Conservation (phyloP, 225 moss, liverwort and hornwort species). For the Climacium dendroides region DNA sequence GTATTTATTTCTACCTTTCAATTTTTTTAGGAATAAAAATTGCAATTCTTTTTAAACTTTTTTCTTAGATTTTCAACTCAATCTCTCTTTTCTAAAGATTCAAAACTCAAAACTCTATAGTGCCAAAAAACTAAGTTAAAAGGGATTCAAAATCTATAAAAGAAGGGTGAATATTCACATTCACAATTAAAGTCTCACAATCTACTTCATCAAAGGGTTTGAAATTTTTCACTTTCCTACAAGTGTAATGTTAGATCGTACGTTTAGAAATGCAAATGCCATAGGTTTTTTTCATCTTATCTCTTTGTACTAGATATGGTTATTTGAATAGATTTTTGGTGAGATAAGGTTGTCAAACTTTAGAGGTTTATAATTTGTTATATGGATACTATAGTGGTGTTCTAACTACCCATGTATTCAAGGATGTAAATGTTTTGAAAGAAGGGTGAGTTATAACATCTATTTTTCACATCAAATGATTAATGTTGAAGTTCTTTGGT, state of each 20-base stretch:
- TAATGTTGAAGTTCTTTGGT: background rate
- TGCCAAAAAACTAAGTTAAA: too few relatives aligned
- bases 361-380: background rate
- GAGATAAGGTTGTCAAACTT: background rate
- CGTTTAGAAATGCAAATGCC: background rate
- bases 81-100: background rate
- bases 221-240: background rate
- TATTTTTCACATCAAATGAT: background rate
- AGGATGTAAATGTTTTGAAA: background rate
- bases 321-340: background rate
- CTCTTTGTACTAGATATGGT: background rate
- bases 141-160: background rate
- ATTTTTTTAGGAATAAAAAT: background rate
- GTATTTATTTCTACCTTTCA: background rate
- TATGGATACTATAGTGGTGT: background rate
- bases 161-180: too few relatives aligned
- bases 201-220: background rate
- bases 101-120: background rate
- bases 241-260: background rate
- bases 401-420: background rate
- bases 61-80: background rate
- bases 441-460: background rate
- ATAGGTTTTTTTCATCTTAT: background rate
- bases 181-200: background rate
- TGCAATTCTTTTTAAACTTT: accelerated